phyloP scores from a whole-genome alignment of 192 early-diverging fungal species.

The Entomortierella chlamydospora region DNA sequence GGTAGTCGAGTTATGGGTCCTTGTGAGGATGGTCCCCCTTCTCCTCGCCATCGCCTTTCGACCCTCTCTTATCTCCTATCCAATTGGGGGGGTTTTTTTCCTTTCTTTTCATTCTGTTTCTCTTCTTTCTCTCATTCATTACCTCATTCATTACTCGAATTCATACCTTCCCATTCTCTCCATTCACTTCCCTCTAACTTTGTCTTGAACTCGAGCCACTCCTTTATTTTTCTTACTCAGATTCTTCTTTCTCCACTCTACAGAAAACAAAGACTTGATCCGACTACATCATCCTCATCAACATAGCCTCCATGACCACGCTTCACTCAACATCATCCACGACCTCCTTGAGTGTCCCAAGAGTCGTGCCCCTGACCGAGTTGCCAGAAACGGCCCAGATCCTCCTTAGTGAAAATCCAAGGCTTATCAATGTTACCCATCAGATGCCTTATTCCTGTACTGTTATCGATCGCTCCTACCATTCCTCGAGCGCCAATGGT shows the following conservation, averaged over 20 bases:
- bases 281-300: background rate
- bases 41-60: background rate
- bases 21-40: too few species aligned
- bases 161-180: background rate
- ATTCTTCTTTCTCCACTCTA: background rate
- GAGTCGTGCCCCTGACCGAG: slow-evolving; percentile 30
- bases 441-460: slow-evolving; percentile 62
- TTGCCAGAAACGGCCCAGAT: slow-evolving; percentile 48
- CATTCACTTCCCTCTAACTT: background rate
- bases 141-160: slow-evolving; percentile 7
- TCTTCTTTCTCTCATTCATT: background rate
- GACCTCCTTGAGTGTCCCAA: slow-evolving; percentile 15
- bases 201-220: background rate
- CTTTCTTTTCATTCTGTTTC: background rate
- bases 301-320: slow-evolving; percentile 28
- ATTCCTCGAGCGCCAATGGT: background rate
- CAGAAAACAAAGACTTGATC: too few species aligned
- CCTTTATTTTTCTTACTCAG: background rate
- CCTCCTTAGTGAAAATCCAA: slow-evolving; percentile 33
- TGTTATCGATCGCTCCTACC: slow-evolving; percentile 34
- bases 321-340: slow-evolving; percentile 31
- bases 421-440: slow-evolving; percentile 68
- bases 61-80: slow-evolving; percentile 3
- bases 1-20: too few species aligned
- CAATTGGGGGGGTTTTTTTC: background rate